A percentile compares a stretch with the other conserved stretches of the same genome.
phyloP scores from a whole-genome alignment of 345 rosid genomes.

The Melaleuca quinquenervia region DNA sequence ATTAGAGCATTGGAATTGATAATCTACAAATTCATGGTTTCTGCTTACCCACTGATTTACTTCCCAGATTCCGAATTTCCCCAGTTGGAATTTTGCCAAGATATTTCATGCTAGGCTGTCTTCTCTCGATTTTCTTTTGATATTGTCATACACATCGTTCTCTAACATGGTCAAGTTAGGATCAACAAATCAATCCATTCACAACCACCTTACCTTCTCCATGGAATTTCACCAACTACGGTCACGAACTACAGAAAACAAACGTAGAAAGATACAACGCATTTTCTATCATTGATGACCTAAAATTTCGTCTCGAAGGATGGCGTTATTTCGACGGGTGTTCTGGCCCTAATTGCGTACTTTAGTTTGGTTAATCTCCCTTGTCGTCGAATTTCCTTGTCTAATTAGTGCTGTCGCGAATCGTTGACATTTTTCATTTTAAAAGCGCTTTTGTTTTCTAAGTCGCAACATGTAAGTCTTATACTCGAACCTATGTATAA shows the following conservation, averaged over 20 bases:
- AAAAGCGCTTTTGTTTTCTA: background rate
- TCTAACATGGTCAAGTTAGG: background rate
- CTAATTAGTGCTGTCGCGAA: background rate
- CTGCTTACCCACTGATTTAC: background rate
- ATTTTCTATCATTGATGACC: background rate
- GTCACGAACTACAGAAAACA: background rate
- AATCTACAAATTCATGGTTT: background rate
- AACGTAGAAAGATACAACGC: background rate
- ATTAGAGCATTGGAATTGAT: background rate
- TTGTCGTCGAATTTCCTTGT: background rate
- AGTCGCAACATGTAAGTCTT: background rate
- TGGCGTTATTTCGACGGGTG: background rate
- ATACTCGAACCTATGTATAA: too few relatives aligned
- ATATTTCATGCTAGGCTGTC: background rate
- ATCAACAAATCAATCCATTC: slow-evolving; percentile 3
- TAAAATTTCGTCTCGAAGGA: background rate
- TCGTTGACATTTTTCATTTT: background rate
- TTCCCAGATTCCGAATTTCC: background rate
- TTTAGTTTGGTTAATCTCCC: background rate
- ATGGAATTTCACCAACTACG: background rate
- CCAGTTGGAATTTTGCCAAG: background rate
- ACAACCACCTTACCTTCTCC: slow-evolving; percentile 7
- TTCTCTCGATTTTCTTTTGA: background rate
- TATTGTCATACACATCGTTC: background rate
- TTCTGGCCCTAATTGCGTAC: background rate